A percentile compares a stretch with the other conserved stretches of the same genome.
Evolutionary conservation across 176 grass and related monocot genomes (phyloP).

Genomic region (maize (Zea mays)): Zm-B73-REFERENCE-NAM-5.0 NC_050101.1:135273001-135273500

Average conservation of each 20-base stretch:
- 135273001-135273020: constrained; percentile 12
- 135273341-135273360: constrained; percentile 56
- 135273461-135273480: constrained; percentile 36
- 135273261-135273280: not conserved
- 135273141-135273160: constrained; percentile 4
- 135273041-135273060: not conserved
- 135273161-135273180: constrained; percentile 15
- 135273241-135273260: constrained; percentile 22
- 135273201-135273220: not conserved
- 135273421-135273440: constrained; percentile 97
- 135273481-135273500: constrained; percentile 22
- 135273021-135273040: constrained; percentile 14
- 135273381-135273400: constrained; percentile 96
- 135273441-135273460: constrained; percentile 99
- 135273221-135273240: not conserved
- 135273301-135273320: constrained; percentile 31
- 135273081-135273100: not conserved
- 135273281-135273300: constrained; percentile 23
- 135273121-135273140: constrained; percentile 7
- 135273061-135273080: constrained; percentile 5
- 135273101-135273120: constrained; percentile 18
- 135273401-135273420: constrained; percentile 98
- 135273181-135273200: not conserved
- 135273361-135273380: constrained; percentile 96
- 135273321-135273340: constrained; percentile 33